phyloP scores from a whole-genome alignment of 805 yeast species.

The Candida khao-thaluensis region DNA sequence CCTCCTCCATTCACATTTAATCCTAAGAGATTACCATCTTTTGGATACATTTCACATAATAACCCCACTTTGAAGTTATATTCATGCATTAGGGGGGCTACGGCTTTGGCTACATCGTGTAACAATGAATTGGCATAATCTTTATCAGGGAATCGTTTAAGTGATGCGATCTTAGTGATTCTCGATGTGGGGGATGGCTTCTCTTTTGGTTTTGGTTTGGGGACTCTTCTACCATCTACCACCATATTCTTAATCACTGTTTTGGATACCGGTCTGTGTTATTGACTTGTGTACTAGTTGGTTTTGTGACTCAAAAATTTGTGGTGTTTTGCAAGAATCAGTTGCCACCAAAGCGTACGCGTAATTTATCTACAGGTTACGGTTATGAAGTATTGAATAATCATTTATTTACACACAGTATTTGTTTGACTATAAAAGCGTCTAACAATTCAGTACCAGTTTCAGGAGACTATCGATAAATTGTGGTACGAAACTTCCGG shows the following conservation, averaged over 20 bases:
- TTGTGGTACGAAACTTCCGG: conserved; percentile 51
- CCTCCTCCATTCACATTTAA: conserved; percentile 77
- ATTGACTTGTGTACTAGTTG: not conserved
- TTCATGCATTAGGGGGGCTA: conserved; percentile 76
- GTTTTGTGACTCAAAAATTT: not conserved
- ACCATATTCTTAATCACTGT: conserved; percentile 12
- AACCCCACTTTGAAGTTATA: conserved; percentile 63
- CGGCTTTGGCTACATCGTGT: conserved; percentile 65
- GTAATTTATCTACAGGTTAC: not conserved
- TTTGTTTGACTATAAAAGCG: too few relatives aligned
- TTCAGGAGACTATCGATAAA: conserved; percentile 42
- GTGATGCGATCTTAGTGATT: conserved; percentile 37
- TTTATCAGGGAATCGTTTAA: conserved; percentile 35
- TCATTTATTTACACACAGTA: conserved; percentile 18
- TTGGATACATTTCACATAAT: conserved; percentile 82
- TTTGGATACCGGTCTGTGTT: not conserved
- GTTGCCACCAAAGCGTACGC: not conserved
- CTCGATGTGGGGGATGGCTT: conserved; percentile 36
- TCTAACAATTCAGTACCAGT: too few relatives aligned
- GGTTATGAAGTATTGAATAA: too few relatives aligned
- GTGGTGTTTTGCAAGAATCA: not conserved
- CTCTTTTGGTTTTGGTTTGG: conserved; percentile 15
- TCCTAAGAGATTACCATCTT: conserved; percentile 63
- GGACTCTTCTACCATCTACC: conserved; percentile 8
- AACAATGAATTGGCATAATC: conserved; percentile 49